Base-by-base conservation (phyloP, 371 early-diverging fungal genomes). In the Rhizopus microsporus region DNA sequence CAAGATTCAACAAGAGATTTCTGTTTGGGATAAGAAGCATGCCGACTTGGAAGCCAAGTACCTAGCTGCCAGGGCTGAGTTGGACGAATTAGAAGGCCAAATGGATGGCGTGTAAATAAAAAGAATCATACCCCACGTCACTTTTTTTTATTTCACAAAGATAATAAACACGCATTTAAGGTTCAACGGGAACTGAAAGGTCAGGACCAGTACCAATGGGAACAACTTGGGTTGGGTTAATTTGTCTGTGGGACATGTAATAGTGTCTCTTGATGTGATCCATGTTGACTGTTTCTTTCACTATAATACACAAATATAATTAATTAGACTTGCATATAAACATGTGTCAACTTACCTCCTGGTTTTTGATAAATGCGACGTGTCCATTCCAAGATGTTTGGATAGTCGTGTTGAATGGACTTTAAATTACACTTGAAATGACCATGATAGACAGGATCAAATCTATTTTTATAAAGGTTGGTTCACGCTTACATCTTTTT, bases 211-310 rank as follows among this genome's bases (percentile, higher is more conserved):
- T 88, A 65, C 85, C 81, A 9, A 86, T 69, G n/a, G 95, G 94
- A n/a, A 95, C 92, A 23, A 98, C 75, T 57, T 86, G 85, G 46
- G 78, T 86, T 1, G 97, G 97, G 72, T 98, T 98, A 74, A 96
- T 95, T 71, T 94, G 89, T 13, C 66, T 69, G 47, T 95, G 96
- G 34, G 89, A 88, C 84, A 85, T 83, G 77, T 93, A 96, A 66
- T 96, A 97, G 65, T 96, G 97, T 4, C 76, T 63, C 78, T 96
- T 96, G 85, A 98, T 98, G 67, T 97, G 97, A 37, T 88, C 84
- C 91, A 96, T 89, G 72, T 94, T 86, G 42, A 93, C 90, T 0
- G 95, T 95, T 30, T 85, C 86, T 4, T 75, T 75, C 49, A 89
- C 79, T 74, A 69, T 12, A 43, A 32, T 58, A 32, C 3, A 16